Base-by-base conservation (phyloP, 495 filamentous ascomycete genomes). In the Penicillium bovifimosum region DNA sequence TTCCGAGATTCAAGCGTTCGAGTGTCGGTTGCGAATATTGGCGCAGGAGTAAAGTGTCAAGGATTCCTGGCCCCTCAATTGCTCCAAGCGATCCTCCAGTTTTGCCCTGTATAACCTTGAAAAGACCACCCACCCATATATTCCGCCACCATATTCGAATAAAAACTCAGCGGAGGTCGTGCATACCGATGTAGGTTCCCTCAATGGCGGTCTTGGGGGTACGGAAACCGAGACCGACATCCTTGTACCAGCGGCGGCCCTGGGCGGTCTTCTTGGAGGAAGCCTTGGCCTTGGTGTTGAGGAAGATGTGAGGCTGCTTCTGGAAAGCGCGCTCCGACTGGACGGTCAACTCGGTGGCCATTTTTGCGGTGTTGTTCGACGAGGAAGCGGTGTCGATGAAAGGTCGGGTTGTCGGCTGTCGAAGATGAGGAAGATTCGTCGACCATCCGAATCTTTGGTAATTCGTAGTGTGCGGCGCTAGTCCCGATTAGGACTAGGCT, bases 241-340 rank as follows among this genome's bases (percentile, higher is more conserved):
- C 95, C 87, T 99, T 99, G 77, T 91, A 97, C 91, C 91, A 99
- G 90, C 93, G 85, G 67, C 91, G 85, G 61, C 87, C 87, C 83
- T 95, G 91, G 68, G 89, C 90, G 61, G 79, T 74, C 71, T 85
- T 85, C 70, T 84, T 83, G 71, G 82, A 86, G 84, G 96, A 96
- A 73, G 88, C 86, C 76, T 86, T 83, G 62, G 76, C 70, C 84
- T 96, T 96, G 65, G 80, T 74, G 83, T 95, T 96, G 70, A 87
- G 82, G 88, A 96, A 97, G 83, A 99, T 95, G 78, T 99, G 95
- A 68, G 93, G 95, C 84, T 98, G 91, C 84, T 96, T 96, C 76
- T 96, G 91, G 86, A 85, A 96, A 80, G 91, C 91, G 77, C 91
- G 90, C 86, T 96, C 91, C 69, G 88, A 90, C 83, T 96, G 91